Conservation (phyloP, 2,329 filamentous ascomycete genomes). For the Parafenestella ontariensis region DNA sequence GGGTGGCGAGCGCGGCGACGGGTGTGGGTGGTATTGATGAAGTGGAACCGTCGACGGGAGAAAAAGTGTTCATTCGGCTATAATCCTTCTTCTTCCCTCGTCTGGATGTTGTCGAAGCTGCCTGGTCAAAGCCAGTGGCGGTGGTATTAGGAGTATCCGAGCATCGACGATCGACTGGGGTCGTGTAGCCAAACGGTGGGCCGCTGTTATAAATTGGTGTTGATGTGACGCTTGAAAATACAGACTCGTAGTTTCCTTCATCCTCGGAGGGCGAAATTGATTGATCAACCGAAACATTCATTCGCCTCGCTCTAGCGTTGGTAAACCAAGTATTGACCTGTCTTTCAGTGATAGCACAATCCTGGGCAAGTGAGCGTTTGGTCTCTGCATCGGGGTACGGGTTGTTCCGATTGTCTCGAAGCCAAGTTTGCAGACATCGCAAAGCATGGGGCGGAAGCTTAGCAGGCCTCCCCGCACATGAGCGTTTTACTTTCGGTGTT, state of each 20-base stretch:
- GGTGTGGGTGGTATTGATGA: constrained; percentile 14
- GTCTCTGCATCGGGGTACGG: constrained; percentile 41
- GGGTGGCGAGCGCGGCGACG: background rate
- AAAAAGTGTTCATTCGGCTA: constrained; percentile 22
- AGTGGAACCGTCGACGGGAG: constrained; percentile 14
- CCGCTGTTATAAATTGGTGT: constrained; percentile 11
- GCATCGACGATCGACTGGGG: background rate
- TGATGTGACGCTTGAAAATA: constrained; percentile 17
- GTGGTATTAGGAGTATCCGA: constrained; percentile 14
- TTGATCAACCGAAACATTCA: constrained; percentile 20
- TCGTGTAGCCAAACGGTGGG: constrained; percentile 11
- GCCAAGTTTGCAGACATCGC: constrained; percentile 36
- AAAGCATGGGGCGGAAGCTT: constrained; percentile 42
- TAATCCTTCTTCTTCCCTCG: constrained; percentile 50
- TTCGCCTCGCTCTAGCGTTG: constrained; percentile 40
- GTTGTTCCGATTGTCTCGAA: constrained; percentile 36
- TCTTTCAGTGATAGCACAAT: constrained; percentile 44
- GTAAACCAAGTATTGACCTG: constrained; percentile 48
- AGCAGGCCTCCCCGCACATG: constrained; percentile 34
- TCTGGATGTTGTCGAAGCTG: constrained; percentile 19
- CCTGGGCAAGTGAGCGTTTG: constrained; percentile 37
- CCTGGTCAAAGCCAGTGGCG: background rate
- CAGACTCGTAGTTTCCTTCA: constrained; percentile 22
- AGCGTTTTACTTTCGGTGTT: constrained; percentile 31
- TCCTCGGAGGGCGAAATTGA: constrained; percentile 23